Conservation (phyloP, 352 stramenopile genomes). For the Pythium sp. region DNA sequence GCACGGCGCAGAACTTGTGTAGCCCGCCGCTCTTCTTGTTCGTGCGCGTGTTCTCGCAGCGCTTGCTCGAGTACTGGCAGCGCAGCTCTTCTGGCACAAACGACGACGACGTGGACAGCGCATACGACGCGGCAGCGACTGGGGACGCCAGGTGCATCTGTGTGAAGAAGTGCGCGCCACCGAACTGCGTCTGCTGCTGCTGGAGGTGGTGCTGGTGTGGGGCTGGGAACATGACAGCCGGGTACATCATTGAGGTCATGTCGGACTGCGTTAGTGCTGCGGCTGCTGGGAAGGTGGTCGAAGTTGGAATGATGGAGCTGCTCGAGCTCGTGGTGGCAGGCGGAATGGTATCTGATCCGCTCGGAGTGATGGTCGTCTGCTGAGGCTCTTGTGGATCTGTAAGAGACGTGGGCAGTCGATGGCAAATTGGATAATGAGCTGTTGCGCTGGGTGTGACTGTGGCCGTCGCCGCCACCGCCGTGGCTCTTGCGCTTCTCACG, state of each 20-base stretch:
- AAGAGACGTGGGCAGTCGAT: background rate
- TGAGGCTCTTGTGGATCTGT: background rate
- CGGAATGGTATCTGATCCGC: constrained; percentile 9
- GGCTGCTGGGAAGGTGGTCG: background rate
- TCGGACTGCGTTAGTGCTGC: background rate
- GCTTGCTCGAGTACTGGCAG: constrained; percentile 53
- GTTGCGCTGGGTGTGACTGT: background rate
- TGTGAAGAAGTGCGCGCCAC: background rate
- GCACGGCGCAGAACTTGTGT: constrained; percentile 59
- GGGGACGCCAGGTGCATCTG: background rate
- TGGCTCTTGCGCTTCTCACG: background rate
- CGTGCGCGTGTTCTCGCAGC: constrained; percentile 40
- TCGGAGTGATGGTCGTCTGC: constrained; percentile 3
- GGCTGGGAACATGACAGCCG: constrained; percentile 8
- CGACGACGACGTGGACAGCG: background rate
- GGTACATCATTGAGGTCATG: constrained; percentile 19
- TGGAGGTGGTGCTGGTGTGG: background rate
- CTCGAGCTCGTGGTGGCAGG: background rate
- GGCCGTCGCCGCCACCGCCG: no score
- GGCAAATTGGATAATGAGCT: constrained; percentile 12
- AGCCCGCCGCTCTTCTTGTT: constrained; percentile 47
- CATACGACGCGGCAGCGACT: background rate
- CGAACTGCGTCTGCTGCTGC: constrained; percentile 7
- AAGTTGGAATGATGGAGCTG: background rate
- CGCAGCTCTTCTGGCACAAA: constrained; percentile 42